Evolutionary conservation across 1,139 yeast genomes (phyloP).

Genomic region (Insectozyma bohioensis): DNA sequence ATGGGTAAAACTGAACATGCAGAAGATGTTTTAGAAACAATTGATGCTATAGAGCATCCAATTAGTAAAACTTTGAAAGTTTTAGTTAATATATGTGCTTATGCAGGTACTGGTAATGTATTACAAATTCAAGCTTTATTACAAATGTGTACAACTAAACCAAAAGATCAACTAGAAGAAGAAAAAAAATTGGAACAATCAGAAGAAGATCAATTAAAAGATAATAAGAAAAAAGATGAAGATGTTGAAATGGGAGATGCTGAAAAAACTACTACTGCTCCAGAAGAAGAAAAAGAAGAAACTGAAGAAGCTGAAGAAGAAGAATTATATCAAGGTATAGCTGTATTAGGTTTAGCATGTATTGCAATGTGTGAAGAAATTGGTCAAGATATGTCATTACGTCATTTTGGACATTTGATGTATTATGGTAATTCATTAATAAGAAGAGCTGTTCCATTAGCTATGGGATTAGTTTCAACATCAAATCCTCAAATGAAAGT

Average conservation of each 20-base stretch:
- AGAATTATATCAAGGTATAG: constrained; percentile 78
- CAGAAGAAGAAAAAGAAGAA: constrained; percentile 17
- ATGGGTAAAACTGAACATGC: constrained; percentile 95
- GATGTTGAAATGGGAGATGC: constrained; percentile 24
- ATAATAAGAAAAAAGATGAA: constrained; percentile 15
- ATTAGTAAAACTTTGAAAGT: constrained; percentile 88
- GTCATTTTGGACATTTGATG: constrained; percentile 97
- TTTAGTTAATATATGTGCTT: constrained; percentile 88
- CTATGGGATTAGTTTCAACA: constrained; percentile 92
- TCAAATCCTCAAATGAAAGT: constrained; percentile 98
- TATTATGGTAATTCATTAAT: constrained; percentile 94
- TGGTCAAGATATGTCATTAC: constrained; percentile 95
- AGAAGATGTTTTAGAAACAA: constrained; percentile 91
- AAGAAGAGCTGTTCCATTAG: constrained; percentile 93
- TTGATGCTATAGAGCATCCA: constrained; percentile 95
- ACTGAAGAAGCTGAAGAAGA: constrained; percentile 33
- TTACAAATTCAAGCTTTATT: constrained; percentile 88
- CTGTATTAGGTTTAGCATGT: constrained; percentile 91
- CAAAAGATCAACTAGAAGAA: constrained; percentile 33
- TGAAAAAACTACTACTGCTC: constrained; percentile 17
- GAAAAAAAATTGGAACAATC: constrained; percentile 37
- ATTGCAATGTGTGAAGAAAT: constrained; percentile 98
- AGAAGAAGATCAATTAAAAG: constrained; percentile 34
- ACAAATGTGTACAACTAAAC: constrained; percentile 78
- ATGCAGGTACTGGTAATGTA: constrained; percentile 98